Evolutionary conservation across 2,329 filamentous ascomycete genomes (phyloP).

Genomic region (Arthrobotrys iridis): DNA sequence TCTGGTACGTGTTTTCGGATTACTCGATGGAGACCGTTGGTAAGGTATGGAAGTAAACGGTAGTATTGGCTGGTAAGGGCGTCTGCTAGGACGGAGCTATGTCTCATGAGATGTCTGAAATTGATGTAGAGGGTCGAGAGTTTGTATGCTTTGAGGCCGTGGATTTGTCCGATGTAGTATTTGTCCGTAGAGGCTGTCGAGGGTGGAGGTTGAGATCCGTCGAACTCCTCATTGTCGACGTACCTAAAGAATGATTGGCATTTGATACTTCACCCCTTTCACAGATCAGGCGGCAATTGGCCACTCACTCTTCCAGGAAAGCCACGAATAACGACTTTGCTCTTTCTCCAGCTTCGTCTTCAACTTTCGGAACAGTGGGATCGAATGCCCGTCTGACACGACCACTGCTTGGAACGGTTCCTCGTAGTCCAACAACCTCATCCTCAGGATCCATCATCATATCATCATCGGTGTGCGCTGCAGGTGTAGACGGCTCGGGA

Average conservation of each 20-base stretch:
- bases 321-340: constrained; percentile 80
- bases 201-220: constrained; percentile 58
- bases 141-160: constrained; percentile 76
- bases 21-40: constrained; percentile 86
- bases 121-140: constrained; percentile 90
- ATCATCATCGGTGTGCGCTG: constrained; percentile 65
- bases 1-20: constrained; percentile 93
- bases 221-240: constrained; percentile 74
- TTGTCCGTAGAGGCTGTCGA: constrained; percentile 73
- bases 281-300: not conserved
- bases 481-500: constrained; percentile 62
- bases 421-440: constrained; percentile 65
- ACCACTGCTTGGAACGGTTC: constrained; percentile 58
- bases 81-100: constrained; percentile 82
- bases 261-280: not conserved
- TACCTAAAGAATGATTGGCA: constrained; percentile 64
- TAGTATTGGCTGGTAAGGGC: constrained; percentile 93
- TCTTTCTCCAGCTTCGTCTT: constrained; percentile 78
- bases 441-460: constrained; percentile 66
- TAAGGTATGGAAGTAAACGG: constrained; percentile 91
- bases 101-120: constrained; percentile 79
- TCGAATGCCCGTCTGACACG: constrained; percentile 61
- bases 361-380: constrained; percentile 74
- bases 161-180: constrained; percentile 86
- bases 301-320: constrained; percentile 77